Percentiles rank a stretch among this genome's conserved stretches.
Evolutionary conservation across 2,329 filamentous ascomycete genomes (phyloP).

Genomic region (Cylindrodendrum hubeiense): DNA sequence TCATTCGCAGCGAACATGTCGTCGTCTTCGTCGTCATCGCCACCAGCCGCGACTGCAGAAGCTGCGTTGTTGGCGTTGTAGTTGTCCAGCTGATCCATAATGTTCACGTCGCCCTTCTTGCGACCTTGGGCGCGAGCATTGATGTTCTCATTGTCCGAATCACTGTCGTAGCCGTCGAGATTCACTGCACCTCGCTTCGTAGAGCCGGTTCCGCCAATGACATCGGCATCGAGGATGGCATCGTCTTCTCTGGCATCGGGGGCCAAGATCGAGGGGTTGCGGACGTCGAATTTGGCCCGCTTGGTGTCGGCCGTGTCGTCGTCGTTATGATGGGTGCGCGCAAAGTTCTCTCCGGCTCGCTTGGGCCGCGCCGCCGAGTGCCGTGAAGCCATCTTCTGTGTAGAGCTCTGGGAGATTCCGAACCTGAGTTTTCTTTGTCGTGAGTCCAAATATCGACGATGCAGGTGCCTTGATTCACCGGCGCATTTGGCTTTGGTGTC

Average conservation of each 20-base stretch:
- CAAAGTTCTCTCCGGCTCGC: slow-evolving; percentile 84
- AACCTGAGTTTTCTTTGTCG: neutral
- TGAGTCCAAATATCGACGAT: neutral
- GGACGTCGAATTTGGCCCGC: slow-evolving; percentile 91
- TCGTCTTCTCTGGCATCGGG: slow-evolving; percentile 81
- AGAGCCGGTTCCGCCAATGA: slow-evolving; percentile 83
- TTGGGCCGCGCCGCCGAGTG: slow-evolving; percentile 81
- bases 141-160: slow-evolving; percentile 93
- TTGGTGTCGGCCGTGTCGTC: slow-evolving; percentile 65
- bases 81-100: slow-evolving; percentile 66
- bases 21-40: slow-evolving; percentile 64
- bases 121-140: slow-evolving; percentile 77
- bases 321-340: slow-evolving; percentile 77
- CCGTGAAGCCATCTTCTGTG: slow-evolving; percentile 63
- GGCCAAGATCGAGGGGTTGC: slow-evolving; percentile 92
- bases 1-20: slow-evolving; percentile 85
- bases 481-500: slow-evolving; percentile 29
- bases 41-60: slow-evolving; percentile 61
- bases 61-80: slow-evolving; percentile 62
- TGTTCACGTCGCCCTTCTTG: slow-evolving; percentile 61
- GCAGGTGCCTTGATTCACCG: neutral
- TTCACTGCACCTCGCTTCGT: slow-evolving; percentile 96
- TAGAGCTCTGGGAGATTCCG: neutral
- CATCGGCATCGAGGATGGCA: slow-evolving; percentile 87
- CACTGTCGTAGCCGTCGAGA: slow-evolving; percentile 95